phyloP scores from a whole-genome alignment of 2,329 filamentous ascomycete species.

The Cytospora leucostoma region DNA sequence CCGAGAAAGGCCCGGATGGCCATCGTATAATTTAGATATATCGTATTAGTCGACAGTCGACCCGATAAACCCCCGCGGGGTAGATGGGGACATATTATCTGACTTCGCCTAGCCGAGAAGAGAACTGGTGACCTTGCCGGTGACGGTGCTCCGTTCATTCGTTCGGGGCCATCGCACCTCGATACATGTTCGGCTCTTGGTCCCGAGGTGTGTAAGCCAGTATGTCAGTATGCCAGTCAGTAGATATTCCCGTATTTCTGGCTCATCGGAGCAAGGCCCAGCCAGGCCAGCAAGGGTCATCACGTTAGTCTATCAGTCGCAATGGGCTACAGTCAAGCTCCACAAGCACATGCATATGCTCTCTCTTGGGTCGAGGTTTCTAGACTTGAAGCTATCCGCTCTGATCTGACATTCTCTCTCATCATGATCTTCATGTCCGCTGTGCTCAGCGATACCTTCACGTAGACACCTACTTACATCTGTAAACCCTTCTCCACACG shows the following conservation, averaged over 20 bases:
- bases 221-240: no score
- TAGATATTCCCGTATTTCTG: background rate
- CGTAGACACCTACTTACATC: background rate
- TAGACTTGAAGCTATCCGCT: slow-evolving; percentile 17
- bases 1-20: no score
- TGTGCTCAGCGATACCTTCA: background rate
- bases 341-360: background rate
- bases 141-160: slow-evolving; percentile 7
- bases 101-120: background rate
- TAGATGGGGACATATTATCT: background rate
- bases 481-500: background rate
- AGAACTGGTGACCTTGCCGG: background rate
- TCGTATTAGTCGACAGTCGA: slow-evolving; percentile 19
- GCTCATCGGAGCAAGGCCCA: slow-evolving; percentile 23
- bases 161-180: slow-evolving; percentile 12
- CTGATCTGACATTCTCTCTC: background rate
- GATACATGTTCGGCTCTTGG: background rate
- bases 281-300: no score
- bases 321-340: slow-evolving; percentile 4
- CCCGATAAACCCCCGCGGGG: slow-evolving; percentile 23
- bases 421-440: slow-evolving; percentile 10
- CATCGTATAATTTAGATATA: background rate
- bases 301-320: slow-evolving; percentile 7
- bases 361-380: background rate
- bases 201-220: no score